These are phyloP conservation scores for Xerophyta viscosa DNA, from an alignment of 106 monocot species.

Conservation along the genomic window DNA sequence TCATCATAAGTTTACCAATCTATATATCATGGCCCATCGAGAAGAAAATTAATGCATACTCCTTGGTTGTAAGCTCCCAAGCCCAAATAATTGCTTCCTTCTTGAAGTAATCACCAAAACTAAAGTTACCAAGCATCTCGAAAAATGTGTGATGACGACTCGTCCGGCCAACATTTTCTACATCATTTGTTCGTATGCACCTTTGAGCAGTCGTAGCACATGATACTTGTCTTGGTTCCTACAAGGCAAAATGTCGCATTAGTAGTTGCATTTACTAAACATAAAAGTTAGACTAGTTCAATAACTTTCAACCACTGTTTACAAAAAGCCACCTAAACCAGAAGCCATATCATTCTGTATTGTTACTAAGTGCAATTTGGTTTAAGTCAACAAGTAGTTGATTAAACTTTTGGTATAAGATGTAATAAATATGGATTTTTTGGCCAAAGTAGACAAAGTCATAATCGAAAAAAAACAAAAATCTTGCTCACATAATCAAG, in stretches of 20 bases:
- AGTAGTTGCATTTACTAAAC: no score
- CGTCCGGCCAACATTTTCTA: slow-evolving; percentile 90
- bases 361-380: no score
- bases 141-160: slow-evolving; percentile 92
- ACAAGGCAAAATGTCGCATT: not conserved
- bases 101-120: slow-evolving; percentile 99
- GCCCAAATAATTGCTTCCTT: slow-evolving; percentile 95
- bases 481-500: no score
- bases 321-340: no score
- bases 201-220: slow-evolving; percentile 81
- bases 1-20: slow-evolving; percentile 65
- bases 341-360: no score
- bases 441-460: no score
- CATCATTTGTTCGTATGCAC: slow-evolving; percentile 92
- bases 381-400: no score
- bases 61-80: slow-evolving; percentile 97
- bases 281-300: not conserved
- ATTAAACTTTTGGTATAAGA: no score
- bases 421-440: no score
- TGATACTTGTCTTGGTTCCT: slow-evolving; percentile 82
- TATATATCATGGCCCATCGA: slow-evolving; percentile 45
- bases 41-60: slow-evolving; percentile 76
- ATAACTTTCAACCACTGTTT: no score
- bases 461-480: no score
- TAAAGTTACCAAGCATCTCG: slow-evolving; percentile 99